Percentiles rank a stretch among this genome's conserved stretches.
These are phyloP conservation scores for Phialocephala subalpina DNA, from an alignment of 2,329 filamentous ascomycete genomes.

Conservation along the genomic window DNA sequence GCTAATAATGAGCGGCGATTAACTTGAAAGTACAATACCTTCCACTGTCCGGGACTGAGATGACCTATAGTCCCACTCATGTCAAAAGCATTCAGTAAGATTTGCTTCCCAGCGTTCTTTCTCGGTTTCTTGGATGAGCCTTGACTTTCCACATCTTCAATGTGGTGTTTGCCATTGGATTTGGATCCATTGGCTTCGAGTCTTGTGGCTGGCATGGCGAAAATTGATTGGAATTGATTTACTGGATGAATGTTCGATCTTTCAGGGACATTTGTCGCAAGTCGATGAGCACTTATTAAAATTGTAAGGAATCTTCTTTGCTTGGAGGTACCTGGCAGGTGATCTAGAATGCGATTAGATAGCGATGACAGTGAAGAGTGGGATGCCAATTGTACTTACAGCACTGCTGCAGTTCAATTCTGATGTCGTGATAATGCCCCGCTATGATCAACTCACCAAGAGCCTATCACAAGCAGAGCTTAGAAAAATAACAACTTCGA, in stretches of 20 bases:
- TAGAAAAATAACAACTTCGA: background rate
- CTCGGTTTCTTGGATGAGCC: conserved; percentile 8
- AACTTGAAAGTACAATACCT: conserved; percentile 53
- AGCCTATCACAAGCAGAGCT: conserved; percentile 12
- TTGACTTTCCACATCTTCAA: conserved; percentile 8
- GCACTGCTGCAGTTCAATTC: background rate
- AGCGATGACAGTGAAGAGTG: background rate
- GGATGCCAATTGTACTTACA: background rate
- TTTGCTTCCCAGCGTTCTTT: conserved; percentile 54
- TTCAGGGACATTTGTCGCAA: background rate
- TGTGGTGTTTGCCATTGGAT: background rate
- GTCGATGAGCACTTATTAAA: background rate
- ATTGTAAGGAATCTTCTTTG: background rate
- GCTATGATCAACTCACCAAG: conserved; percentile 3
- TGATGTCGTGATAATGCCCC: conserved; percentile 15
- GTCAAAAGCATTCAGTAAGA: conserved; percentile 71
- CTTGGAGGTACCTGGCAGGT: background rate
- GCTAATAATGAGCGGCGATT: background rate
- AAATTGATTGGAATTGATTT: background rate
- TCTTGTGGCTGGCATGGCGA: background rate
- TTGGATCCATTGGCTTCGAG: background rate
- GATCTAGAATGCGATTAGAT: background rate
- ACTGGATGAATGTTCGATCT: background rate
- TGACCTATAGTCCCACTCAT: conserved; percentile 69
- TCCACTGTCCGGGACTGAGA: conserved; percentile 72